phyloP scores from a whole-genome alignment of 2,329 filamentous ascomycete species.

The Sporothrix globosa region DNA sequence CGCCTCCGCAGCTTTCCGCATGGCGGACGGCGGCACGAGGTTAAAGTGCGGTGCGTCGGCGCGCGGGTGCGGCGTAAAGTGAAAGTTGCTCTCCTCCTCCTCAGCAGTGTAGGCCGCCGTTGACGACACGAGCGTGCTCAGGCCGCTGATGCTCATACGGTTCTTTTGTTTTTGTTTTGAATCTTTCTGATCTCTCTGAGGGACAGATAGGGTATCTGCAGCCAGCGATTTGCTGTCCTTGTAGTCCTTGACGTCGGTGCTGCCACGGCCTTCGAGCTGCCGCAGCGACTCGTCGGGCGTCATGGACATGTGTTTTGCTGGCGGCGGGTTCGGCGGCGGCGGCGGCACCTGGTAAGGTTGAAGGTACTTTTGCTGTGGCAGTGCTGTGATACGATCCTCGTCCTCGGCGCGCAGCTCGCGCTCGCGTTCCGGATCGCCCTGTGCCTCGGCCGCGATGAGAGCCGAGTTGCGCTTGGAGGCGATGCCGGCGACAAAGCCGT shows the following conservation, averaged over 20 bases:
- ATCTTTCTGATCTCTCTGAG: neutral
- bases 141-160: conserved; percentile 38
- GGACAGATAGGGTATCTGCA: neutral
- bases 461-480: conserved; percentile 85
- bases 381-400: conserved; percentile 79
- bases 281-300: conserved; percentile 52
- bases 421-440: conserved; percentile 77
- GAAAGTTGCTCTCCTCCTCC: conserved; percentile 53
- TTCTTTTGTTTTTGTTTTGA: conserved; percentile 30
- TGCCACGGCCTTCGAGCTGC: conserved; percentile 52
- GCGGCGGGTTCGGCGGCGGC: conserved; percentile 37
- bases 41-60: conserved; percentile 62
- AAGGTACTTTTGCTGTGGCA: conserved; percentile 70
- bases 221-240: neutral
- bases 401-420: conserved; percentile 78
- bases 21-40: conserved; percentile 50
- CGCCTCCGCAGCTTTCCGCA: conserved; percentile 28
- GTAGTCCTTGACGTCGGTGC: conserved; percentile 39
- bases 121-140: conserved; percentile 42
- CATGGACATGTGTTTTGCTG: conserved; percentile 38
- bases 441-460: conserved; percentile 78
- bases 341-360: conserved; percentile 55
- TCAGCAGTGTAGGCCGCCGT: conserved; percentile 33
- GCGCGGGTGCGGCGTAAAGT: conserved; percentile 59
- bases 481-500: conserved; percentile 83